Base-by-base conservation (phyloP, 2,329 filamentous ascomycete genomes). In the Corynespora cassiicola region DNA sequence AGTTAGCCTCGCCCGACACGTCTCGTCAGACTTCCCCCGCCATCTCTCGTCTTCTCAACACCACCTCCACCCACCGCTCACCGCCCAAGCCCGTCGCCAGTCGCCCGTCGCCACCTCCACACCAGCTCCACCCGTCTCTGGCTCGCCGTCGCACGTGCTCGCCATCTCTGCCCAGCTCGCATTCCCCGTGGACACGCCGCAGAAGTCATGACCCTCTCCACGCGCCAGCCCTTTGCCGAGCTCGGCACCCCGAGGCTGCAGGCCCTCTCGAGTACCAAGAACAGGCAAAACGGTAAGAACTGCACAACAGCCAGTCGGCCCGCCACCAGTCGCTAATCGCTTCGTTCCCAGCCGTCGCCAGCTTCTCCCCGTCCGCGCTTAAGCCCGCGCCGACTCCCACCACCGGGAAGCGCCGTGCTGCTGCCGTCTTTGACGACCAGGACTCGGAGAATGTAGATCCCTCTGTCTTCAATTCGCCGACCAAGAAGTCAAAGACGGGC, bases 151-250 rank as follows among this genome's bases (percentile, higher is more conserved):
- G 28, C 14, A 36, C 9, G 46, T 24, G 32, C 25, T 31, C 37
- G 27, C 14, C 12, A 26, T 32, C 16, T 26, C 27, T 25, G 16
- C 24, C 27, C n/a, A 25, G 31, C 36, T 23, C 23, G 29, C 7
- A 28, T 23, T 25, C 21, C 26, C 6, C 36, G 31, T 34, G 27
- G 12, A 9, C 43, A 34, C 36, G 42, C 30, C 35, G 29, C 39
- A 42, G 41, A 52, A 31, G 21, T 49, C 34, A 59, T 66, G 60
- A 51, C 63, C 41, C 80, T 63, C 68, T 78, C 52, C 46, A 72
- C 76, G 47, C 82, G 87, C 60, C 86, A 89, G 70, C 87, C 87
- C 5, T 90, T 91, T 67, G 87, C 84, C 63, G 85, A 85, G 31
- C 76, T 91, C 37, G 82, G 88, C 63, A 78, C 77, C 54, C 74